Percentiles rank a stretch among this genome's conserved stretches.
These are phyloP conservation scores for Pseudogymnoascus sp. DNA, from an alignment of 2,329 filamentous ascomycete species.

Conservation along the genomic window DNA sequence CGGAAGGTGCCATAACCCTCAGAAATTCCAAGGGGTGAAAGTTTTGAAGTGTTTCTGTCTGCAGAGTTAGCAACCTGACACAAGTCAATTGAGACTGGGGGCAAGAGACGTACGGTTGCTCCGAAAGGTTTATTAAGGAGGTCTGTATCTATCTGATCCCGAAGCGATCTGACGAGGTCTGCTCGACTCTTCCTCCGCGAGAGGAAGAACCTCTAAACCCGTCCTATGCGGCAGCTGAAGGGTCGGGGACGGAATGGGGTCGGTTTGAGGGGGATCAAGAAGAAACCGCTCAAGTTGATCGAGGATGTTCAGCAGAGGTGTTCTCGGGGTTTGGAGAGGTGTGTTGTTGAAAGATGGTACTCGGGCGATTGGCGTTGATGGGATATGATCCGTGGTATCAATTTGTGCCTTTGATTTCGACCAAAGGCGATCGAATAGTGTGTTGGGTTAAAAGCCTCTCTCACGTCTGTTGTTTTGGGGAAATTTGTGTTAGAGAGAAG, in stretches of 20 bases:
- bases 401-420: conserved; percentile 49
- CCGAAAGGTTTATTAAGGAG: conserved; percentile 65
- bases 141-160: conserved; percentile 89
- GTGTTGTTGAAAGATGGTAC: conserved; percentile 61
- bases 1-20: conserved; percentile 58
- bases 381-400: conserved; percentile 42
- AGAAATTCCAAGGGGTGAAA: conserved; percentile 1
- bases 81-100: not conserved
- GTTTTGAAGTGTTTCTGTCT: conserved; percentile 11
- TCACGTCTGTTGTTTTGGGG: not conserved
- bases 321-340: not conserved
- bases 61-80: not conserved
- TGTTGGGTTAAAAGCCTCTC: not conserved
- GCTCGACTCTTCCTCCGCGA: conserved; percentile 98
- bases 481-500: not conserved
- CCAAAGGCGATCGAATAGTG: conserved; percentile 48
- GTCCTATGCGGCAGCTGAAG: conserved; percentile 99
- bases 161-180: conserved; percentile 89
- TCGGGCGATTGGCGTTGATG: conserved; percentile 32
- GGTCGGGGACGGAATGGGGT: conserved; percentile 50
- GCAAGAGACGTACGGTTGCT: conserved; percentile 14
- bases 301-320: conserved; percentile 21
- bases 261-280: conserved; percentile 42
- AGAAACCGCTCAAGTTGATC: conserved; percentile 43
- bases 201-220: conserved; percentile 97